Percentiles rank a stretch among this genome's conserved stretches.
Evolutionary conservation across 768 basidiomycete species (phyloP).

Genomic region (Pilatotrama ljubarskyi): DNA sequence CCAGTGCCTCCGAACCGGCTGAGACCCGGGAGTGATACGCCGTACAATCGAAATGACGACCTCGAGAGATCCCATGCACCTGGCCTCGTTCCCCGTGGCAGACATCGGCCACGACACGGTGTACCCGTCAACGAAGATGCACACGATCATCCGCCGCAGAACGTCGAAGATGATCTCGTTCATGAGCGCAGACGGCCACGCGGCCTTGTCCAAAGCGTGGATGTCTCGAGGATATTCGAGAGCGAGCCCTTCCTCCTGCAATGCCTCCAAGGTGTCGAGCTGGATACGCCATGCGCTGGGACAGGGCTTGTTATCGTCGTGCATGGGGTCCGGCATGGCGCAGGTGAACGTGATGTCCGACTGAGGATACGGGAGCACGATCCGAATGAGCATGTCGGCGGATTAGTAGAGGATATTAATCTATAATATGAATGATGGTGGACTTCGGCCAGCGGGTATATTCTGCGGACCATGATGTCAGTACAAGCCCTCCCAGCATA

Average conservation of each 20-base stretch:
- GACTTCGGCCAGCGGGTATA: slow-evolving; percentile 12
- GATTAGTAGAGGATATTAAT: slow-evolving; percentile 7
- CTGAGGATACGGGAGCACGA: slow-evolving; percentile 44
- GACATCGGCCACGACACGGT: slow-evolving; percentile 49
- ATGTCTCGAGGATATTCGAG: slow-evolving; percentile 52
- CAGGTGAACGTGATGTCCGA: slow-evolving; percentile 62
- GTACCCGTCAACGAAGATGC: slow-evolving; percentile 59
- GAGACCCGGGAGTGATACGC: neutral
- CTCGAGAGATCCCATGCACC: slow-evolving; percentile 48
- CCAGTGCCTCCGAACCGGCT: neutral
- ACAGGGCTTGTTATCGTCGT: slow-evolving; percentile 9
- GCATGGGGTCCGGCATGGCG: slow-evolving; percentile 43
- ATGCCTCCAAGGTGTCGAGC: slow-evolving; percentile 10
- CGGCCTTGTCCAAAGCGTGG: slow-evolving; percentile 62
- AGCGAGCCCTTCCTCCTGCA: slow-evolving; percentile 44
- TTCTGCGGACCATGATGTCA: neutral
- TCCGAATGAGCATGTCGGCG: slow-evolving; percentile 56
- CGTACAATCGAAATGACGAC: slow-evolving; percentile 53
- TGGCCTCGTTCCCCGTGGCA: slow-evolving; percentile 22
- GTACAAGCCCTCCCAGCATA: neutral
- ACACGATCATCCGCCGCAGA: slow-evolving; percentile 43
- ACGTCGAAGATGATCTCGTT: slow-evolving; percentile 67
- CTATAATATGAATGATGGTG: slow-evolving; percentile 11
- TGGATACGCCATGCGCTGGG: slow-evolving; percentile 13
- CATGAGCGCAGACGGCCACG: slow-evolving; percentile 54